Base-by-base conservation (phyloP, 2,329 filamentous ascomycete genomes). In the Gyromitra esculenta region DNA sequence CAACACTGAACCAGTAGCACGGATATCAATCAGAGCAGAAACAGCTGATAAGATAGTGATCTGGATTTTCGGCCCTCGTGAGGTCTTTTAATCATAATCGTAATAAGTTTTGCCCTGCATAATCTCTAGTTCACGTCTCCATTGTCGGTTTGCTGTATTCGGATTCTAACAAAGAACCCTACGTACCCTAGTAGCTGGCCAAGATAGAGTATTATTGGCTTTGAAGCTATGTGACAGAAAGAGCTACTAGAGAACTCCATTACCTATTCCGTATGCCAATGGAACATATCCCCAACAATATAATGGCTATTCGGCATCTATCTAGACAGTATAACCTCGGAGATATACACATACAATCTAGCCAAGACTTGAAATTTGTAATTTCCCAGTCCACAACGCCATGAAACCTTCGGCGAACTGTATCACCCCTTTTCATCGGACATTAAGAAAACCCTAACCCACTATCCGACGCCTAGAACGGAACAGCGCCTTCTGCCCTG, bases 361-460 rank as follows among this genome's bases (percentile, higher is more conserved):
- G 31, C 54, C 31, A 57, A 52, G 45, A 45, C 9, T 13, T n/a
- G 13, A 37, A 18, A 15, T 35, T 37, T 52, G 15, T 50, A n/a
- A 18, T 54, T 54, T 18, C n/a, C 31, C 11, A 25, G 35, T 21
- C 11, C 5, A 9, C 13, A n/a, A 52, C 15, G 15, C 48, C 21
- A 21, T 65, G 6, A 50, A 48, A 35, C n/a, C 25, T 52, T 39
- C 45, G 13, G 45, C 45, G 11, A 41, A 54, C 48, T 21, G 7
- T 8, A 45, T 13, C 48, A 11, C 25, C 41, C 8, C 18, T 9
- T 50, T 52, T 21, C 31, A 39, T 66, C 63, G 63, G 63, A 66
- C 45, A 66, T 66, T 66, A 54, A 50, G n/a, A 31, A 13, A 52
- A 21, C 43, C 62, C 62, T 66, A 65, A 54, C 48, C 63, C 45